Evolutionary conservation across 257 asterid genomes (phyloP), one percentile per base, ranked within the genome.

Genomic region (Petunia axillaris): DNA sequence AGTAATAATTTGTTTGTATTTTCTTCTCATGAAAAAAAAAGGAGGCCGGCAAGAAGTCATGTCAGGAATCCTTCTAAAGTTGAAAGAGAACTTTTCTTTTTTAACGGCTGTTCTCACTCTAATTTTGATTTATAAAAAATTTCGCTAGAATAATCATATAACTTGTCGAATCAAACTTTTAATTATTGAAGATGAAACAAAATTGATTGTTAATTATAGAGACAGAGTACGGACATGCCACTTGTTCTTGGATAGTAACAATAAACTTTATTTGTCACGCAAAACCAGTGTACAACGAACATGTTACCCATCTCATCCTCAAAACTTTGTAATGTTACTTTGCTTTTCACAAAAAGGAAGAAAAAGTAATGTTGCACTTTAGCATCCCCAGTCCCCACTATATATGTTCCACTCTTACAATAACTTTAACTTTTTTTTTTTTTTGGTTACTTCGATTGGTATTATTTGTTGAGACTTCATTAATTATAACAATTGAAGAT

Each of bases 261-360:
- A 36, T 36, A 73, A 5, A 73, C 62, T 10, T 71, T 60, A 10
- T 16, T 35, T 67, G 58, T 68, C 76, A 70, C 76, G 6, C 58
- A 70, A 25, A 48, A 71, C 48, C 16, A 71, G 35, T 35, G 62
- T 73, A 71, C 36, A 48, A 35, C 41, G 62, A 71, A 71, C 77
- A 73, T 73, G 78, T 73, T 73, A 39, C 78, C 78, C 62, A 73
- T 73, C 62, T 50, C 54, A 71, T 71, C 77, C 13, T 35, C 77
- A 71, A 48, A 48, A 11, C 77, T 71, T 71, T 71, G 6, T 48
- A 48, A 11, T 50, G 46, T 73, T 73, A 73, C 78, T 46, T 50
- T 57, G 43, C 36, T 62, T 50, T 50, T 50, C 36, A 73, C 60
- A 73, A 5, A 73, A 73, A 65, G 73, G 4, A 38, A 64, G 1